A percentile compares a stretch with the other conserved stretches of the same genome.
Conservation (phyloP, 768 basidiomycete species). For the Russula ochroleuca region DNA sequence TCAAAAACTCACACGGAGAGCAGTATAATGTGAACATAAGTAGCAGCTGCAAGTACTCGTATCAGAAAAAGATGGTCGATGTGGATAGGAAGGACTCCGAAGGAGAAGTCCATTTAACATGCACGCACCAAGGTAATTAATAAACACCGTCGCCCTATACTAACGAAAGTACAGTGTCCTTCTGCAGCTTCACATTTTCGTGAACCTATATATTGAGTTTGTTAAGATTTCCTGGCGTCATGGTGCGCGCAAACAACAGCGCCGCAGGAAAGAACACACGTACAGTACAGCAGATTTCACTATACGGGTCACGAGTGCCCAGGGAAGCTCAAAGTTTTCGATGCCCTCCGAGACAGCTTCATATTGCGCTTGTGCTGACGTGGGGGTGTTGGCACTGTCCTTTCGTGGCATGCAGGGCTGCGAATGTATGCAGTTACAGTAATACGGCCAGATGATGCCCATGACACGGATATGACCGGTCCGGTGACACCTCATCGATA, state of each 20-base stretch:
- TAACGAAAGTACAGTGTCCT: conserved; percentile 81
- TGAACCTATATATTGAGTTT: conserved; percentile 52
- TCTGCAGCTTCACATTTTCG: conserved; percentile 80
- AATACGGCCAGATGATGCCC: no score
- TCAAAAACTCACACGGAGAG: not conserved
- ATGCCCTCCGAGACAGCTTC: conserved; percentile 79
- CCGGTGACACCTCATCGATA: no score
- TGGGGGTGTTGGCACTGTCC: conserved; percentile 49
- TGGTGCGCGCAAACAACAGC: not conserved
- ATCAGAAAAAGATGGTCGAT: not conserved
- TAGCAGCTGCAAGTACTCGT: conserved; percentile 10
- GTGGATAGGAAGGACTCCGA: no score
- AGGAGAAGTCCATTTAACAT: no score
- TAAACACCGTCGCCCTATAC: conserved; percentile 92
- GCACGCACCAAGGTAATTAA: conserved; percentile 83
- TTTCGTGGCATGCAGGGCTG: conserved; percentile 62
- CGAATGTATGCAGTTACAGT: not conserved
- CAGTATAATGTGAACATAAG: conserved; percentile 33
- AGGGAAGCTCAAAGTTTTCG: conserved; percentile 85
- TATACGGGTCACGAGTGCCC: conserved; percentile 74
- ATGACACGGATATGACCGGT: no score
- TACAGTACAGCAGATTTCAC: conserved; percentile 83
- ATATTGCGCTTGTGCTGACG: conserved; percentile 74
- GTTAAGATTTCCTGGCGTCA: not conserved
- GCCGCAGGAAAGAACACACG: conserved; percentile 30